These are phyloP conservation scores for Aspergillus sclerotiicarbonarius DNA, from an alignment of 495 filamentous ascomycete species.

Conservation along the genomic window DNA sequence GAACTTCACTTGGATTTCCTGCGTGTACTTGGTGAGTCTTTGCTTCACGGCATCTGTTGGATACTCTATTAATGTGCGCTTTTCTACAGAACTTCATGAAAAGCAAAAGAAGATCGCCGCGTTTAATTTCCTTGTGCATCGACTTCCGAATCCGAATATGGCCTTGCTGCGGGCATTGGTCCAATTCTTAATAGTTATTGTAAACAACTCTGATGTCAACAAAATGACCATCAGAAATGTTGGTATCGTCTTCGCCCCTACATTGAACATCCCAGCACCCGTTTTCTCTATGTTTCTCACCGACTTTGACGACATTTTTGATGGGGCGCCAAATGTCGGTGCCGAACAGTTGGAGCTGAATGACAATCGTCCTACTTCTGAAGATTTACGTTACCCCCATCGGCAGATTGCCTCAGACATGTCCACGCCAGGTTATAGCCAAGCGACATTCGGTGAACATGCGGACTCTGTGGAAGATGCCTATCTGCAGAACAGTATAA, in stretches of 20 bases:
- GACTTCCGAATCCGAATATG: slow-evolving; percentile 76
- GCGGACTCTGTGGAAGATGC: slow-evolving; percentile 24
- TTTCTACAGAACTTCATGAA: slow-evolving; percentile 57
- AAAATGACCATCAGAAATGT: slow-evolving; percentile 99
- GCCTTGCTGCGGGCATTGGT: slow-evolving; percentile 79
- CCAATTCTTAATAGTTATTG: slow-evolving; percentile 81
- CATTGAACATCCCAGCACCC: slow-evolving; percentile 92
- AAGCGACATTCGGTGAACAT: slow-evolving; percentile 52
- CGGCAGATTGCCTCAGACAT: slow-evolving; percentile 70
- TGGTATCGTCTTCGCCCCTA: slow-evolving; percentile 98
- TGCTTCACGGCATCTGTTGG: neutral
- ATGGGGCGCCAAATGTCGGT: slow-evolving; percentile 40
- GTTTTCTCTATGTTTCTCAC: slow-evolving; percentile 92
- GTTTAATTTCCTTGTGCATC: slow-evolving; percentile 81
- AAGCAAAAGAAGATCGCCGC: slow-evolving; percentile 73
- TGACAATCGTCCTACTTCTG: slow-evolving; percentile 47
- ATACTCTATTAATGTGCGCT: slow-evolving; percentile 17
- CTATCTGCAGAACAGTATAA: slow-evolving; percentile 47
- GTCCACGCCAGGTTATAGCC: slow-evolving; percentile 63
- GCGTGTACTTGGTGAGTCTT: slow-evolving; percentile 68
- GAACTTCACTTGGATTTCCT: slow-evolving; percentile 90
- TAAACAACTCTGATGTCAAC: slow-evolving; percentile 85
- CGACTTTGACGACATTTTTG: slow-evolving; percentile 85
- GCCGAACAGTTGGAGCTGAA: slow-evolving; percentile 39
- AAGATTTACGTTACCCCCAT: slow-evolving; percentile 64